A percentile compares a stretch with the other conserved stretches of the same genome.
Conservation (phyloP, 2,329 filamentous ascomycete species). For the Penicillium occitanis region DNA sequence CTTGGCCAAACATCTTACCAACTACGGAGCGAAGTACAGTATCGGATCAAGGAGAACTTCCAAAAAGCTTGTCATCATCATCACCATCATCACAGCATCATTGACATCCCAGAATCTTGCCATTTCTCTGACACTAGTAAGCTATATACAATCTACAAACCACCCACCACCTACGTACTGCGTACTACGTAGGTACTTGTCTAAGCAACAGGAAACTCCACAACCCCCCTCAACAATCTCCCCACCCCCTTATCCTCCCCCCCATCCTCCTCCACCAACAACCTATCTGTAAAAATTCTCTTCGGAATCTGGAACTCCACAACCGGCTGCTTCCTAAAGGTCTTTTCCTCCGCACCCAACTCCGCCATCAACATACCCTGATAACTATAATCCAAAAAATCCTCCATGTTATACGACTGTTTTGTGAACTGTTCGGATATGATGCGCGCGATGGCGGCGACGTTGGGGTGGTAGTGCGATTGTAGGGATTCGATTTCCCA, state of each 20-base stretch:
- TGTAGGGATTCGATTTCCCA: slow-evolving; percentile 94
- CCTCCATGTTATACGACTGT: slow-evolving; percentile 89
- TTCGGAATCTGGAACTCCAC: slow-evolving; percentile 95
- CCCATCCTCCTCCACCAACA: slow-evolving; percentile 43
- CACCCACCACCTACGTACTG: neutral
- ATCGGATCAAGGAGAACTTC: neutral
- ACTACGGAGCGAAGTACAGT: too few relatives aligned
- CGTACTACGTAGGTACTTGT: too few relatives aligned
- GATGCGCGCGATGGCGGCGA: slow-evolving; percentile 89
- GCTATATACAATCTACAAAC: neutral
- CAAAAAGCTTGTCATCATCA: too few relatives aligned
- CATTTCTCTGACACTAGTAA: too few relatives aligned
- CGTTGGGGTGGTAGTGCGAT: slow-evolving; percentile 94
- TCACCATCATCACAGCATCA: neutral
- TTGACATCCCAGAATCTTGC: neutral
- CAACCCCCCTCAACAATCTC: slow-evolving; percentile 37
- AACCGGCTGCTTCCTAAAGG: slow-evolving; percentile 77
- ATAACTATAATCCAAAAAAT: slow-evolving; percentile 95
- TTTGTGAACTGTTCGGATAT: slow-evolving; percentile 97
- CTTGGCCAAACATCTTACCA: neutral
- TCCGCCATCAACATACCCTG: slow-evolving; percentile 74
- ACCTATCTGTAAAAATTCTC: slow-evolving; percentile 62
- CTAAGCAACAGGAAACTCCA: slow-evolving; percentile 33
- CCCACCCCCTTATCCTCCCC: slow-evolving; percentile 41
- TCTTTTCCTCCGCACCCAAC: slow-evolving; percentile 60